A percentile compares a stretch with the other conserved stretches of the same genome.
Evolutionary conservation across 2,329 filamentous ascomycete species (phyloP).

Genomic region (Aspergillus sp.): DNA sequence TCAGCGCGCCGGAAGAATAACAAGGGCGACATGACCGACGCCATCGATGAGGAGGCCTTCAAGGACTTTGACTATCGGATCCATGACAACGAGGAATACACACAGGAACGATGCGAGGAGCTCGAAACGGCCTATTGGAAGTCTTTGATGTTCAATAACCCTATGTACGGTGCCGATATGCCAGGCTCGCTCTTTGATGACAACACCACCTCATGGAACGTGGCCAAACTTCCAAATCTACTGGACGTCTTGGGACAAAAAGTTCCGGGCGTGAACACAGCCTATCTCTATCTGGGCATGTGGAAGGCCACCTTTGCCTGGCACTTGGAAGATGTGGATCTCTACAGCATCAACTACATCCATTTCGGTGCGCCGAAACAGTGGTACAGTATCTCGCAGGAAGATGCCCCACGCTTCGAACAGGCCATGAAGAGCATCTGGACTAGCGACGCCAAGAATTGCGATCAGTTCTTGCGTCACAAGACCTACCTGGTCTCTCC

Average conservation of each 20-base stretch:
- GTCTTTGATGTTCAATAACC: constrained; percentile 89
- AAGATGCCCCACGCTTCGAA: constrained; percentile 89
- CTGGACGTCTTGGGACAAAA: constrained; percentile 93
- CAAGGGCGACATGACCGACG: constrained; percentile 70
- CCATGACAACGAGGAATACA: constrained; percentile 79
- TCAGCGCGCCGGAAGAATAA: constrained; percentile 86
- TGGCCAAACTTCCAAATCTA: constrained; percentile 89
- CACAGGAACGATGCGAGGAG: constrained; percentile 86
- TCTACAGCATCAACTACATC: constrained; percentile 99
- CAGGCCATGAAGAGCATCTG: constrained; percentile 92
- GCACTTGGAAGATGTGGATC: constrained; percentile 97
- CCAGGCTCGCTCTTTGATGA: constrained; percentile 93
- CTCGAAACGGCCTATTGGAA: constrained; percentile 97
- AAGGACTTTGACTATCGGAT: constrained; percentile 87
- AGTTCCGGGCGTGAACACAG: constrained; percentile 95
- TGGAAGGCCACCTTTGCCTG: constrained; percentile 99
- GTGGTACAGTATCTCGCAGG: constrained; percentile 98
- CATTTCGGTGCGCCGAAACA: constrained; percentile 98
- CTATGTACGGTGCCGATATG: constrained; percentile 95
- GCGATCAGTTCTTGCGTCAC: constrained; percentile 92
- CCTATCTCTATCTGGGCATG: constrained; percentile 97
- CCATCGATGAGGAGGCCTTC: constrained; percentile 86
- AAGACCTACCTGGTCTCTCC: constrained; percentile 97
- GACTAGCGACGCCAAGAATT: constrained; percentile 92
- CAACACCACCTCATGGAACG: constrained; percentile 74